Conservation (phyloP, 768 basidiomycete species). For the Sistotremastrum suecicum region DNA sequence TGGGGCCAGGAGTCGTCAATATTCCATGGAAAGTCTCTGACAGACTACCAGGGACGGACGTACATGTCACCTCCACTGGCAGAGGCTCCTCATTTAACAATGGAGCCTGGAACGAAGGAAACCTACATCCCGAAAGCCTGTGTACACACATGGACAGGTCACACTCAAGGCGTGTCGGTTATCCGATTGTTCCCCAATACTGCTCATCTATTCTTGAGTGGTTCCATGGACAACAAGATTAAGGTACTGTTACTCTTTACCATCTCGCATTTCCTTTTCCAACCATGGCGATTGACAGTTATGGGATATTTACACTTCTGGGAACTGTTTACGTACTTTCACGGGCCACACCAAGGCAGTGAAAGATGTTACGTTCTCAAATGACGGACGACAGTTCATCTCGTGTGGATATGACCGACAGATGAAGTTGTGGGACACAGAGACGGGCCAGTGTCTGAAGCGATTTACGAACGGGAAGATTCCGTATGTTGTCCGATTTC, state of each 20-base stretch:
- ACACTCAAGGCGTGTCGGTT: conserved; percentile 91
- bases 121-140: conserved; percentile 91
- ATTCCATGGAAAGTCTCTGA: conserved; percentile 95
- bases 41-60: conserved; percentile 95
- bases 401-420: conserved; percentile 92
- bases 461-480: conserved; percentile 97
- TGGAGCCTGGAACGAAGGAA: conserved; percentile 74
- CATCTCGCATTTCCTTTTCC: neutral
- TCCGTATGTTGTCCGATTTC: conserved; percentile 88
- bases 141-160: conserved; percentile 96
- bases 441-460: conserved; percentile 94
- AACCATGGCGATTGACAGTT: conserved; percentile 35
- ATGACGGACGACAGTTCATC: conserved; percentile 79
- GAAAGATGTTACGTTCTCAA: conserved; percentile 92
- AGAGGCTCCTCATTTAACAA: conserved; percentile 71
- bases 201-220: conserved; percentile 86
- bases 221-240: conserved; percentile 97
- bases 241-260: conserved; percentile 41
- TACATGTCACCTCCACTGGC: conserved; percentile 91
- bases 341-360: conserved; percentile 94
- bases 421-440: conserved; percentile 99
- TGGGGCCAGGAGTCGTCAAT: conserved; percentile 84
- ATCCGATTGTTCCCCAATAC: conserved; percentile 86
- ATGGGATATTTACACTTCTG: conserved; percentile 96
- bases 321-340: conserved; percentile 93